Evolutionary conservation across 176 grass and related monocot genomes (phyloP).

Genomic region (Thalia dealbata): DNA sequence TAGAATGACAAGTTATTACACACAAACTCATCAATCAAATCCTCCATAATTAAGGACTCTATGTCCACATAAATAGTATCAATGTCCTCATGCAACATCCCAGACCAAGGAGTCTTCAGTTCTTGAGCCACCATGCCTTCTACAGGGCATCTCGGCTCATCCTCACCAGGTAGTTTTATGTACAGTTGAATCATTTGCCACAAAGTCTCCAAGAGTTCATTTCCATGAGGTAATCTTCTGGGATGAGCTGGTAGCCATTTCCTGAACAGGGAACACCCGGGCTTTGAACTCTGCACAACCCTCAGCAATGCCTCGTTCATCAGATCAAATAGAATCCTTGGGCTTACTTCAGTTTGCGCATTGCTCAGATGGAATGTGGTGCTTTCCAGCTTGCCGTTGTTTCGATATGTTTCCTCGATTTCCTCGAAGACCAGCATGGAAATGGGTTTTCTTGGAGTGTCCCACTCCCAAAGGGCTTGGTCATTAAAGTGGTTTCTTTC

Average conservation of each 20-base stretch:
- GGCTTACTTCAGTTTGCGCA: slow-evolving; percentile 15
- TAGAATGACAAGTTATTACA: slow-evolving; percentile 39
- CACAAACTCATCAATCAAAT: slow-evolving; percentile 66
- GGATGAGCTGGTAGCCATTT: not conserved
- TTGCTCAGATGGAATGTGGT: not conserved
- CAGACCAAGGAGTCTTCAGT: slow-evolving; percentile 43
- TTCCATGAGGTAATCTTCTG: not conserved
- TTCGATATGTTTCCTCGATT: slow-evolving; percentile 27
- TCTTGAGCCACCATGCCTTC: slow-evolving; percentile 45
- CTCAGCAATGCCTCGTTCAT: slow-evolving; percentile 4
- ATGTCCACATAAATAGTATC: slow-evolving; percentile 37
- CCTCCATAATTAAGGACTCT: slow-evolving; percentile 47
- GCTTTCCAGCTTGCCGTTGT: not conserved
- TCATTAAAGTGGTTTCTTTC: slow-evolving; percentile 16
- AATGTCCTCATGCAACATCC: slow-evolving; percentile 38
- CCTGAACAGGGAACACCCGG: not conserved
- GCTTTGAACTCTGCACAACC: not conserved
- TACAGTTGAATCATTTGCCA: slow-evolving; percentile 10
- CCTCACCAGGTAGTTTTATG: not conserved
- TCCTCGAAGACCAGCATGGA: slow-evolving; percentile 50
- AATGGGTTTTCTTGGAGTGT: slow-evolving; percentile 36
- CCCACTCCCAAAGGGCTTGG: slow-evolving; percentile 16
- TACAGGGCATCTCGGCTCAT: not conserved
- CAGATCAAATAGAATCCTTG: slow-evolving; percentile 26
- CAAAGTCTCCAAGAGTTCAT: slow-evolving; percentile 5